Percentiles rank a stretch among this genome's conserved stretches.
These are phyloP conservation scores for Aegilops speltoides DNA, from an alignment of 176 grass and related monocot genomes.

Conservation along the genomic window DNA sequence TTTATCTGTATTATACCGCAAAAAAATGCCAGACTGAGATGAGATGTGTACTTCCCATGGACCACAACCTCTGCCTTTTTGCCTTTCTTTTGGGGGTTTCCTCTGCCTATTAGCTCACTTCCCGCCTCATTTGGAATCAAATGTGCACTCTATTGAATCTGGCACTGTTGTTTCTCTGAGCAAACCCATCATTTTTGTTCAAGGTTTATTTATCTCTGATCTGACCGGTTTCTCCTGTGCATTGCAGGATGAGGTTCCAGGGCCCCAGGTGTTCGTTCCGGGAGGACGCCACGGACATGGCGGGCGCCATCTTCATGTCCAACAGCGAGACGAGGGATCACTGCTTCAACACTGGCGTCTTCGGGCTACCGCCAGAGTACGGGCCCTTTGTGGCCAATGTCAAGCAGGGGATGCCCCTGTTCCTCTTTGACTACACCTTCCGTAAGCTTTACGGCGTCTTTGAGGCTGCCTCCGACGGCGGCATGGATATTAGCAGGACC, in stretches of 20 bases:
- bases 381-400: conserved; percentile 42
- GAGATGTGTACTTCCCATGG: background rate
- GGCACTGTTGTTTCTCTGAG: background rate
- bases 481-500: conserved; percentile 38
- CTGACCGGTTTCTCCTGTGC: background rate
- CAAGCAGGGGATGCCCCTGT: conserved; percentile 53
- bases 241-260: conserved; percentile 35
- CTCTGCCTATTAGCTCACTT: background rate
- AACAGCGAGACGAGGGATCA: conserved; percentile 46
- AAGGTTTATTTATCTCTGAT: background rate
- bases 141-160: background rate
- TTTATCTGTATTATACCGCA: background rate
- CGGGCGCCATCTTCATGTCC: conserved; percentile 71
- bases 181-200: background rate
- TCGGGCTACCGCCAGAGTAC: conserved; percentile 39
- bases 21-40: too few relatives aligned
- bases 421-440: conserved; percentile 57
- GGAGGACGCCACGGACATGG: conserved; percentile 18
- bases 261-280: background rate
- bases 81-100: background rate
- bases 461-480: conserved; percentile 50
- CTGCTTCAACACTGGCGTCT: conserved; percentile 37
- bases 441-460: conserved; percentile 63
- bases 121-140: background rate
- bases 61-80: background rate